Evolutionary conservation across 768 basidiomycete species (phyloP), one percentile per base, ranked within the genome.

Genomic region (Lactifluus pinguis): DNA sequence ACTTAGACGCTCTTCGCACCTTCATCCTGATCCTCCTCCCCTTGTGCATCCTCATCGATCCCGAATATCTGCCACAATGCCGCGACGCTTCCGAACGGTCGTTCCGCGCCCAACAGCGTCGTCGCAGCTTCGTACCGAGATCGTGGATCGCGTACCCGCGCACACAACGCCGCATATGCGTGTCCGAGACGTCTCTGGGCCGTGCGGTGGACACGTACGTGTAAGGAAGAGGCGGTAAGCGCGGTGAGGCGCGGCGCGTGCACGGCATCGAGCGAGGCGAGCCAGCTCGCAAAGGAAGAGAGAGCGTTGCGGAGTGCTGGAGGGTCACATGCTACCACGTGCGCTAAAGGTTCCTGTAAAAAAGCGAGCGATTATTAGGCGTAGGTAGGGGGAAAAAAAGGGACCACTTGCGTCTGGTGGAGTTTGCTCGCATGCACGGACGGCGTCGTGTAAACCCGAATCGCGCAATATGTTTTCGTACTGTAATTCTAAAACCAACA

Each of bases 91-190:
- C 90, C 91, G 74, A 92, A 92, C 19, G 90, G 90, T 71, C 90
- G 73, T 74, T 89, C 86, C 63, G 86, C 84, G 14, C 92, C 88
- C 42, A 95, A 72, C 59, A 95, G 70, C 21, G 93, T 94, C 61
- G 84, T 80, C 15, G 85, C 89, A n/a, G 94, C 94, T 74, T 98
- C 94, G 68, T 98, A 99, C 71, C 78, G 80, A 64, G 92, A 92
- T 71, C 82, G 80, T 45, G 84, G 80, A 56, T 81, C 83, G 68
- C 82, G 80, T 15, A 98, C 88, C 57, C 85, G 83, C 49, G 85
- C 86, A 70, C 88, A 94, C 3, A 98, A 74, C 63, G 76, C 69
- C 9, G 75, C 79, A 73, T 98, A 99, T 3, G 85, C 83, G 34
- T 71, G 72, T 2, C 82, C 86, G 61, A 98, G 75, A 13, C 84